Base-by-base conservation (phyloP, 2,329 filamentous ascomycete genomes). In the Arthrobotrys iridis region DNA sequence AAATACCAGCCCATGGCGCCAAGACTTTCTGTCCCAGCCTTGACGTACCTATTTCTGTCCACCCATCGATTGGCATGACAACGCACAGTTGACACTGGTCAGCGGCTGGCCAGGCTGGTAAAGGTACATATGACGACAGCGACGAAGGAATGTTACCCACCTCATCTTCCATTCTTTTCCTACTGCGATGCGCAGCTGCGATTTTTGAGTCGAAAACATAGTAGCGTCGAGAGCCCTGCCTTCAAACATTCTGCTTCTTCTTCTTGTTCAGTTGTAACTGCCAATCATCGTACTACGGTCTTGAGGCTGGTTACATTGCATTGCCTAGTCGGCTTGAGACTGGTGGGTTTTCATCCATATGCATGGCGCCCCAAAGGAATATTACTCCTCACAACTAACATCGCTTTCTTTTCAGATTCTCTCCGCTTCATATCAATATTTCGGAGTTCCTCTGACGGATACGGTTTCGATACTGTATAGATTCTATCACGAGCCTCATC, bases 51-150 rank as follows among this genome's bases (percentile, higher is more conserved):
- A 15, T 6, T n/a, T 15, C 22, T 10, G 11, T 55, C 13, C 5
- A 20, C 24, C 6, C 13, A n/a, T n/a, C 41, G 46, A 68, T 75
- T 75, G 71, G 71, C 71, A 75, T 75, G 71, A 75, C 71, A 75
- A 75, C 71, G 71, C 71, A 75, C 28, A 40, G 63, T 63, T 68
- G 55, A 63, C 40, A 50, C 24, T 26, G 52, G 37, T 43, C 55
- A 59, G 48, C 33, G 40, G 22, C 50, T 35, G 22, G 30, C 20
- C 22, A n/a, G 7, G 55, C 50, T 22, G 28, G 15, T 46, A 24
- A n/a, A 5, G 3, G 20, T 40, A n/a, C 50, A 48, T 40, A 75
- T 75, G 63, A 75, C 63, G 71, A 67, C 71, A 68, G 71, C 71
- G 46, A 62, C 59, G 30, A 66, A 60, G 52, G 52, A 60, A 73